Evolutionary conservation across 805 yeast species (phyloP), one percentile per base, ranked within the genome.

Genomic region (Cyberlindnera maritima): DNA sequence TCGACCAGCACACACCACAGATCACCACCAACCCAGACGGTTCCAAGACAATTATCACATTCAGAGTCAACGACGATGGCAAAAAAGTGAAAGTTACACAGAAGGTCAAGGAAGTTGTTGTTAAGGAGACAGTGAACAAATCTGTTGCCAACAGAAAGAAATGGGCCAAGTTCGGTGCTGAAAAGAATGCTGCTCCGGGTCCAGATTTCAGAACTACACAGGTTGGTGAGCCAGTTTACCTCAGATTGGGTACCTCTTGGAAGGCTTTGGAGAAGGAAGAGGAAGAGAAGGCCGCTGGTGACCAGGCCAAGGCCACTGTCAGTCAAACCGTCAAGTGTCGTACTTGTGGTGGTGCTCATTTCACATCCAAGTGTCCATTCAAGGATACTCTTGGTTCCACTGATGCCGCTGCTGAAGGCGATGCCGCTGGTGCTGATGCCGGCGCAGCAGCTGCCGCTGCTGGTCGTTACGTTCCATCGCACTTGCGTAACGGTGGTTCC

Each of bases 341-440:
- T 79, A 72, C 78, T 46, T 94, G 99, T 85, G 87, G 86, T 51
- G 97, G 96, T 64, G 85, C 81, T 57, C 99, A 94, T 76, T 88
- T 83, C 79, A 87, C 97, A 36, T 73, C 89, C 67, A 84, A 85
- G 72, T 94, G 99, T 86, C 99, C 99, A 54, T 89, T 81, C 79
- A 91, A 87, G 73, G 95, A 85, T 60, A 86, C 94, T 33, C 74
- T 92, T 65, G 88, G 71, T 39, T 73, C 74, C 44, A 68, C 71
- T 33, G 71, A 75, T 31, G 74, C 78, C 9, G 72, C 64, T 51
- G 49, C 57, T 29, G 60, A 59, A 19, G 65, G 64, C 50, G 70
- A 63, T 38, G 67, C 60, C 18, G 64, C 61, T 45, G 67, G 60
- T 19, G 64, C 61, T 45, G 64, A 61, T 42, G 74, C 76, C 13